Conservation (phyloP, 169 alveolate species). For the Cryptosporidium sp. region DNA sequence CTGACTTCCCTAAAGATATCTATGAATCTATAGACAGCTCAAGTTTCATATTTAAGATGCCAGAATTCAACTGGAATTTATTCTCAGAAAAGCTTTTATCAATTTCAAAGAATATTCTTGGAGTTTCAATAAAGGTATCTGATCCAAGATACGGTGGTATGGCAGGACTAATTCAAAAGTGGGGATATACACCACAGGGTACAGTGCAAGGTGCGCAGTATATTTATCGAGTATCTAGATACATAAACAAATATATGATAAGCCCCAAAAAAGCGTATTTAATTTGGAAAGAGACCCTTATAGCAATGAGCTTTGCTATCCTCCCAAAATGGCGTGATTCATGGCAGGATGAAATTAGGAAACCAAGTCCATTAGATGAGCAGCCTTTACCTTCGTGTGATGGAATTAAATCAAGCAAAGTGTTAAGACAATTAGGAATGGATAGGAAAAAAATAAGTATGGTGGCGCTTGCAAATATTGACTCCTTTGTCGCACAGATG, state of each 20-base stretch:
- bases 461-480: conserved; percentile 52
- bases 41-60: conserved; percentile 29
- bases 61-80: conserved; percentile 46
- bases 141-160: conserved; percentile 61
- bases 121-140: conserved; percentile 35
- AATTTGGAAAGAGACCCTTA: conserved; percentile 68
- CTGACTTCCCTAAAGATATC: conserved; percentile 23
- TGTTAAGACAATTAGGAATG: conserved; percentile 63
- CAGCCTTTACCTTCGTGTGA: conserved; percentile 66
- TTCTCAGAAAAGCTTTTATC: conserved; percentile 7
- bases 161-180: conserved; percentile 35
- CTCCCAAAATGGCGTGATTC: conserved; percentile 75
- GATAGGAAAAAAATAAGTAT: conserved; percentile 49
- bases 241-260: conserved; percentile 60
- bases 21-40: not conserved
- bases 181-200: conserved; percentile 72
- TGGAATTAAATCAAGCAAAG: conserved; percentile 36
- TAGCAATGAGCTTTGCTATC: conserved; percentile 46
- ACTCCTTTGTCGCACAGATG: conserved; percentile 49
- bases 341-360: conserved; percentile 59
- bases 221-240: conserved; percentile 68
- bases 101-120: conserved; percentile 30
- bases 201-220: conserved; percentile 74
- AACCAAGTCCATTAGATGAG: conserved; percentile 52
- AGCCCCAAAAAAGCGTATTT: conserved; percentile 65